phyloP scores from a whole-genome alignment of 352 stramenopile genomes.

The Globisporangium cylindrosporum region DNA sequence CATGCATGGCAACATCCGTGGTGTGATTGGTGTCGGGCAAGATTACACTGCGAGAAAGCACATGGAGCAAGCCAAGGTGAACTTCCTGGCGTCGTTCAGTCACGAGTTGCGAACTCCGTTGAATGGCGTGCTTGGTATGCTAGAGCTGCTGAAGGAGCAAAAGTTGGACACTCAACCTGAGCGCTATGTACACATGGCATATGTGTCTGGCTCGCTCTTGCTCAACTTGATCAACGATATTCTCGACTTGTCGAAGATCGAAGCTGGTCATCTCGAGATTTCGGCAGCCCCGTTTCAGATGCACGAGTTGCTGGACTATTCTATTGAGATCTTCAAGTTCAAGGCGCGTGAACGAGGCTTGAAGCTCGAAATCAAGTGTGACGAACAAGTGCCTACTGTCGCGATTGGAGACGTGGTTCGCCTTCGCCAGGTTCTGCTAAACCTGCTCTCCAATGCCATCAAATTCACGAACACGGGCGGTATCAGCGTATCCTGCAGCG shows the following conservation, averaged over 20 bases:
- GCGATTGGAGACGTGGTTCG: conserved; percentile 79
- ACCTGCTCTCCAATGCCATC: conserved; percentile 84
- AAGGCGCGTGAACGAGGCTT: conserved; percentile 84
- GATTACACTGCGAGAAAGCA: conserved; percentile 90
- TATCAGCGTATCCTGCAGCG: conserved; percentile 75
- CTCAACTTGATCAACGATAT: conserved; percentile 93
- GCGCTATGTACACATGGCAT: conserved; percentile 84
- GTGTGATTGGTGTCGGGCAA: conserved; percentile 91
- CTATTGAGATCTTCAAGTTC: conserved; percentile 90
- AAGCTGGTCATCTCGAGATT: conserved; percentile 89
- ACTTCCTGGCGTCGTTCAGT: conserved; percentile 85
- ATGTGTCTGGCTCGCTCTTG: conserved; percentile 82
- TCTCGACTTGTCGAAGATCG: conserved; percentile 91
- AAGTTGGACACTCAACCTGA: conserved; percentile 61
- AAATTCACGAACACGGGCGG: conserved; percentile 85
- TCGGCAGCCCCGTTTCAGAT: conserved; percentile 83
- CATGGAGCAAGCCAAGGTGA: conserved; percentile 84
- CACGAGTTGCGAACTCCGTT: conserved; percentile 80
- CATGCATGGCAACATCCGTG: conserved; percentile 90
- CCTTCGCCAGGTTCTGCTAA: conserved; percentile 76
- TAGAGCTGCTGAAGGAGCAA: conserved; percentile 78
- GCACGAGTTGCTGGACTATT: conserved; percentile 80
- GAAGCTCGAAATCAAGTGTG: conserved; percentile 75
- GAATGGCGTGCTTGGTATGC: conserved; percentile 82
- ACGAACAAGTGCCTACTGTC: conserved; percentile 57